These are phyloP conservation scores for Jatropha podagrica DNA, from an alignment of 441 rosid species.

Conservation along the genomic window DNA sequence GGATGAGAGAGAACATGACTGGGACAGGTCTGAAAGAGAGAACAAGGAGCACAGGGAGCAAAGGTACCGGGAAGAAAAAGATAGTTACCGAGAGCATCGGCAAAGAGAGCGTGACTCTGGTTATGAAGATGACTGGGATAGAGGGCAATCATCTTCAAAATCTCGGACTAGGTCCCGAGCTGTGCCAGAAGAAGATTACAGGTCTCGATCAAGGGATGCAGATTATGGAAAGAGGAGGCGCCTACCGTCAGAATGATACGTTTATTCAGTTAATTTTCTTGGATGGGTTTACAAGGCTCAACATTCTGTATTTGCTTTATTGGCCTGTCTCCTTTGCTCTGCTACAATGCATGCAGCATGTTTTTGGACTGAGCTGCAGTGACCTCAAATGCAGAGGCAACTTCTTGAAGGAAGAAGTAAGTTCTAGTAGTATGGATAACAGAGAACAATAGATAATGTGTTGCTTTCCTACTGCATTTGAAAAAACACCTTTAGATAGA, in stretches of 20 bases:
- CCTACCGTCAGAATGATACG: constrained; percentile 51
- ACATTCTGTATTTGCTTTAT: constrained; percentile 10
- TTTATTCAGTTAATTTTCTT: constrained; percentile 18
- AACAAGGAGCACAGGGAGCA: constrained; percentile 47
- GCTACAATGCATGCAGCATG: constrained; percentile 18
- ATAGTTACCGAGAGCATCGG: constrained; percentile 65
- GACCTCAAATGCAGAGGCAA: constrained; percentile 30
- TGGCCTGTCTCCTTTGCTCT: constrained; percentile 22
- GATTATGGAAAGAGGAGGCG: constrained; percentile 93
- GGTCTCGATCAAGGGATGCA: constrained; percentile 81
- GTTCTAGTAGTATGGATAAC: constrained; percentile 36
- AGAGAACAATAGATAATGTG: constrained; percentile 29
- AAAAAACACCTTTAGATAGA: constrained; percentile 26
- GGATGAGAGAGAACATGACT: constrained; percentile 59
- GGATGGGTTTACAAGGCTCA: constrained; percentile 21
- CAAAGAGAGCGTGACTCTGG: constrained; percentile 71
- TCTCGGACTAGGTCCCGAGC: constrained; percentile 74
- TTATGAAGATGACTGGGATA: constrained; percentile 70
- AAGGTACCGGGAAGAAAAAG: constrained; percentile 67
- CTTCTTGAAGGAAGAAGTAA: constrained; percentile 47
- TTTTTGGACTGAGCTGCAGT: constrained; percentile 13
- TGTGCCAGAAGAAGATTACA: constrained; percentile 67
- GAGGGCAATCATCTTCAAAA: constrained; percentile 77
- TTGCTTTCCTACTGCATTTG: constrained; percentile 33
- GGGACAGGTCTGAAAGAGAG: constrained; percentile 63